phyloP scores from a whole-genome alignment of 192 early-diverging fungal genomes.

The Umbelopsis isabellina region DNA sequence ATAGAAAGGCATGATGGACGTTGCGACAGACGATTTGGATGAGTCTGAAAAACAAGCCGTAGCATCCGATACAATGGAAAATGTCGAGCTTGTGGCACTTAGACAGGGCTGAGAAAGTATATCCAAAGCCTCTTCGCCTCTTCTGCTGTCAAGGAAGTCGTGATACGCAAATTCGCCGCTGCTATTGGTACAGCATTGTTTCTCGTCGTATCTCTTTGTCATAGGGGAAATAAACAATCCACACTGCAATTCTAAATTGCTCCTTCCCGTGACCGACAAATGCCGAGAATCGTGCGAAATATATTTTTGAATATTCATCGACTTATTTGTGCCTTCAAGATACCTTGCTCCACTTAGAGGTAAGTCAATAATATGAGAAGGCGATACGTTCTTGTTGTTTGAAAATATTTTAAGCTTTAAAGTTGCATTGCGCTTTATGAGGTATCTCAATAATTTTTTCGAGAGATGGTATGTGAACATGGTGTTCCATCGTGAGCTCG shows the following conservation, averaged over 20 bases:
- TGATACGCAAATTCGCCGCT: background rate
- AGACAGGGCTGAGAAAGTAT: no score
- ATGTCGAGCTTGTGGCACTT: no score
- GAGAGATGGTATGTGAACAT: constrained; percentile 37
- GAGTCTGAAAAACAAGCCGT: background rate
- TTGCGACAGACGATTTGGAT: background rate
- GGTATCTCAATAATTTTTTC: constrained; percentile 23
- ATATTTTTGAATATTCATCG: background rate
- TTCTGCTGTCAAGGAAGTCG: background rate
- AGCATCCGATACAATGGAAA: background rate
- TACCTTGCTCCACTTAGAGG: background rate
- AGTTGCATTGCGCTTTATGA: constrained; percentile 17
- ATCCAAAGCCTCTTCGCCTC: no score
- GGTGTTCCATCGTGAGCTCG: constrained; percentile 25
- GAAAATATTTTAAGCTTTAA: constrained; percentile 23
- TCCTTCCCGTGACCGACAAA: constrained; percentile 6
- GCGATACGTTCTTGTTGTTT: background rate
- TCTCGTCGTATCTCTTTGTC: constrained; percentile 17
- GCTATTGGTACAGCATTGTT: background rate
- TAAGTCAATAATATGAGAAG: background rate
- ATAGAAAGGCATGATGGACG: background rate
- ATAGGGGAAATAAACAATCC: constrained; percentile 35
- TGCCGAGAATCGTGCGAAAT: constrained; percentile 1
- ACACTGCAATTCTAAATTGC: constrained; percentile 23
- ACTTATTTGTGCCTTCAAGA: background rate